Percentiles rank a stretch among this genome's conserved stretches.
phyloP scores from a whole-genome alignment of 768 basidiomycete genomes.

The Russula griseocarnosa region DNA sequence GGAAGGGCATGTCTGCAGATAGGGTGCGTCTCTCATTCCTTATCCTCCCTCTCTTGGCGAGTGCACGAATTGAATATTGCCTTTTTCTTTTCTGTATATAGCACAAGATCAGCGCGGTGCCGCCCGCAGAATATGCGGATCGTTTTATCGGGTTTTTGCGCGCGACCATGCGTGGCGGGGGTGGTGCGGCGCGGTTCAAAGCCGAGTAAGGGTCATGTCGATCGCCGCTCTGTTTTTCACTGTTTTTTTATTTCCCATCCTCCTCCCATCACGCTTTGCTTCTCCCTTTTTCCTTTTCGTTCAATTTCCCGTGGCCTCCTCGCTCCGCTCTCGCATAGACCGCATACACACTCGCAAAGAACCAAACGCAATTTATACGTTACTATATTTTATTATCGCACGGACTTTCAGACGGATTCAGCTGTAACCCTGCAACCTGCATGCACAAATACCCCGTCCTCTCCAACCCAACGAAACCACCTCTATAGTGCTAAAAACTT shows the following conservation, averaged over 20 bases:
- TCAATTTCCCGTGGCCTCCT: background rate
- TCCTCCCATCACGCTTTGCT: background rate
- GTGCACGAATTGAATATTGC: background rate
- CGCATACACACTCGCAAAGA: constrained; percentile 3
- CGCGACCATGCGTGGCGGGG: constrained; percentile 80
- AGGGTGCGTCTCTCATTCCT: constrained; percentile 55
- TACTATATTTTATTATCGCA: constrained; percentile 1
- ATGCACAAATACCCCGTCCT: constrained; percentile 14
- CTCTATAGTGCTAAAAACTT: constrained; percentile 14
- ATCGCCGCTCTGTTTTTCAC: background rate
- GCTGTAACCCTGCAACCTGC: constrained; percentile 8
- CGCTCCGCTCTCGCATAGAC: constrained; percentile 11
- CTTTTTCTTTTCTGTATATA: constrained; percentile 34
- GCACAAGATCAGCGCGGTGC: constrained; percentile 95
- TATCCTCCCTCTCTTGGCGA: background rate
- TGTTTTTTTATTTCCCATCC: background rate
- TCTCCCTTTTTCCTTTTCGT: background rate
- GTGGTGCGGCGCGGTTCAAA: constrained; percentile 53
- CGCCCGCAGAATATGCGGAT: constrained; percentile 79
- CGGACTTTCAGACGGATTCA: constrained; percentile 5
- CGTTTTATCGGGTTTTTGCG: constrained; percentile 87
- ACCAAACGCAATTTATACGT: background rate
- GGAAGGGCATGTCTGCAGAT: constrained; percentile 88
- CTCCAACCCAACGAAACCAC: background rate
- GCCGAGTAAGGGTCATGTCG: constrained; percentile 33